These are phyloP conservation scores for Solanum clarkiae DNA, from an alignment of 257 asterid genomes.

Conservation along the genomic window DNA sequence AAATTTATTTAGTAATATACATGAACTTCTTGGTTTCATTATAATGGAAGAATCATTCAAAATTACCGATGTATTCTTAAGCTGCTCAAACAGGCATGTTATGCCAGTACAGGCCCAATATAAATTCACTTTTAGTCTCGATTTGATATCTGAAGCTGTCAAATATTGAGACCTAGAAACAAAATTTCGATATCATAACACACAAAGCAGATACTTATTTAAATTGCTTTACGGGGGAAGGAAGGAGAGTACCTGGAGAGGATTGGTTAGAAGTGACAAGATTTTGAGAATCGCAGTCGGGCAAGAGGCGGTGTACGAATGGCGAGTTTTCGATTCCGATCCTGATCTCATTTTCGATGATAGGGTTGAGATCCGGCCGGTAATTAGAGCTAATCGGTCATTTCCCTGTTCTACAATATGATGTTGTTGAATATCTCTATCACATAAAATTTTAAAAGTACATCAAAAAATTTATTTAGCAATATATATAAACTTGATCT, in stretches of 20 bases:
- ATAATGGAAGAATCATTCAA: too few species aligned
- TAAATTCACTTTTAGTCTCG: too few species aligned
- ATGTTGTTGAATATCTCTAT: slow-evolving; percentile 68
- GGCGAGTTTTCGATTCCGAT: slow-evolving; percentile 8
- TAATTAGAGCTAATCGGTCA: slow-evolving; percentile 77
- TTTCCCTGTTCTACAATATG: slow-evolving; percentile 67
- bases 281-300: slow-evolving; percentile 10
- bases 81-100: too few species aligned
- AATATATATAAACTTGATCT: too few species aligned
- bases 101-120: too few species aligned
- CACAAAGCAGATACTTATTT: neutral
- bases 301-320: slow-evolving; percentile 16
- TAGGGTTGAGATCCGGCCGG: slow-evolving; percentile 58
- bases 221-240: too few species aligned
- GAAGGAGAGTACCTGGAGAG: slow-evolving; percentile 23
- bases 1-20: too few species aligned
- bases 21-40: too few species aligned
- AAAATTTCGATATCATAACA: neutral
- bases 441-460: neutral
- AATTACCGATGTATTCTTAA: too few species aligned
- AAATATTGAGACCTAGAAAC: neutral
- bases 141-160: too few species aligned
- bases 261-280: slow-evolving; percentile 1
- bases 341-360: slow-evolving; percentile 19
- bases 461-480: too few species aligned